Conservation (phyloP, 106 monocot species). For the Acanthochlamys bracteata region DNA sequence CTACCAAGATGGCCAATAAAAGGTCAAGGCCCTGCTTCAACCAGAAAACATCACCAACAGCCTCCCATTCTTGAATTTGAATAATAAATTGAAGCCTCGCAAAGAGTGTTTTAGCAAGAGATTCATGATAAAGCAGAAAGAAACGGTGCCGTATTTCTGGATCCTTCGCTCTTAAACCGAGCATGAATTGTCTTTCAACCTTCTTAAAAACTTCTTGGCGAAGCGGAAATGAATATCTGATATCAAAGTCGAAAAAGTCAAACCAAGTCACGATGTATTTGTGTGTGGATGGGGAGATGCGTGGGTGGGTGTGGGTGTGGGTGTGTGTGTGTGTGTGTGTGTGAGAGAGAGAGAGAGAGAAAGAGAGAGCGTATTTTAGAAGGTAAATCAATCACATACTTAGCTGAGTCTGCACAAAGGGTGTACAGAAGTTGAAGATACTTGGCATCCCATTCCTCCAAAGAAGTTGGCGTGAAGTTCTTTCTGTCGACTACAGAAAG, state of each 20-base stretch:
- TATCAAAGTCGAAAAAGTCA: no score
- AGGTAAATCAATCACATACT: constrained; percentile 40
- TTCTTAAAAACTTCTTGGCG: constrained; percentile 91
- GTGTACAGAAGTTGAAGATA: constrained; percentile 93
- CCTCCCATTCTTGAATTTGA: constrained; percentile 94
- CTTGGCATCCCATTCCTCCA: constrained; percentile 92
- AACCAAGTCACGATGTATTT: no score
- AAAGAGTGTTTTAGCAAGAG: constrained; percentile 64
- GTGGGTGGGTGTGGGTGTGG: no score
- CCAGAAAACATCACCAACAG: constrained; percentile 97
- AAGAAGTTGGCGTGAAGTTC: constrained; percentile 37
- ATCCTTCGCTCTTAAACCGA: constrained; percentile 89
- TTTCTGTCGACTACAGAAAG: constrained; percentile 81
- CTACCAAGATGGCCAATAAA: constrained; percentile 79
- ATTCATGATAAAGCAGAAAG: constrained; percentile 84
- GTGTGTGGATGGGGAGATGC: no score
- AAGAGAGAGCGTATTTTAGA: no score
- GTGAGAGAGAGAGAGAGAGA: no score
- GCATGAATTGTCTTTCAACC: constrained; percentile 93
- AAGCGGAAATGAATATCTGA: constrained; percentile 60
- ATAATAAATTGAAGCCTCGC: constrained; percentile 88
- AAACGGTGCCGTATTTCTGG: constrained; percentile 75
- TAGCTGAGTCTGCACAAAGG: constrained; percentile 79
- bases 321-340: no score
- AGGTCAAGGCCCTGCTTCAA: constrained; percentile 97